These are phyloP conservation scores for Cryomyces minteri DNA, from an alignment of 495 filamentous ascomycete species.

Conservation along the genomic window DNA sequence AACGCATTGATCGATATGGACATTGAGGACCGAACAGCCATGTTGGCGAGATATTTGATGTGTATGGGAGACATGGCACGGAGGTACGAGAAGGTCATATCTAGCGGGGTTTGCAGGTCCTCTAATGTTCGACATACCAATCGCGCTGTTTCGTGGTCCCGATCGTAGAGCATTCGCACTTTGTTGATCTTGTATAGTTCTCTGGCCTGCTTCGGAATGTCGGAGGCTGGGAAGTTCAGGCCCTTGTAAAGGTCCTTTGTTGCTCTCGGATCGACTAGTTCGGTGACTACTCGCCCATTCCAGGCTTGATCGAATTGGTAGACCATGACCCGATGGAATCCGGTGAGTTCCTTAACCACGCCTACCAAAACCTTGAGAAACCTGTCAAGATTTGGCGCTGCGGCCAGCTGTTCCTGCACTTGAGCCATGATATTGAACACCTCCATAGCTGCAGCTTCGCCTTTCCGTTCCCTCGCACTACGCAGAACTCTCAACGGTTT, in stretches of 20 bases:
- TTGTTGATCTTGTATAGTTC: conserved; percentile 70
- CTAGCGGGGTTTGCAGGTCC: conserved; percentile 61
- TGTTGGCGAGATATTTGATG: conserved; percentile 77
- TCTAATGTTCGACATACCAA: conserved; percentile 63
- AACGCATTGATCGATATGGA: conserved; percentile 85
- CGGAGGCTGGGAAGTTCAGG: conserved; percentile 77
- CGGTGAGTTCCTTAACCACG: conserved; percentile 71
- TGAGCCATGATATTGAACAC: conserved; percentile 86
- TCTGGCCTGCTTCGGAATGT: conserved; percentile 75
- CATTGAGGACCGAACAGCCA: conserved; percentile 84
- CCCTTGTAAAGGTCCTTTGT: conserved; percentile 81
- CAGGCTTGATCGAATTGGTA: conserved; percentile 77
- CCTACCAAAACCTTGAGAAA: conserved; percentile 61
- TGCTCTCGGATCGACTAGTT: conserved; percentile 62
- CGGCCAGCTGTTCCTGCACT: conserved; percentile 61
- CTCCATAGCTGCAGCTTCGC: conserved; percentile 82
- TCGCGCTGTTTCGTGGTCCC: conserved; percentile 56
- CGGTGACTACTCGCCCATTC: conserved; percentile 77
- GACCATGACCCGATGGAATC: conserved; percentile 85
- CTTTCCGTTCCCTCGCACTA: conserved; percentile 56
- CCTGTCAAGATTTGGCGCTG: conserved; percentile 42
- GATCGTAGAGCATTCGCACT: conserved; percentile 59
- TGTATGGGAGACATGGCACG: conserved; percentile 86
- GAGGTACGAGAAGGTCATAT: conserved; percentile 73
- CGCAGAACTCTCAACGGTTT: conserved; percentile 64